A percentile compares a stretch with the other conserved stretches of the same genome.
phyloP scores from a whole-genome alignment of 768 basidiomycete species.

The Guyanaporus albipodus region DNA sequence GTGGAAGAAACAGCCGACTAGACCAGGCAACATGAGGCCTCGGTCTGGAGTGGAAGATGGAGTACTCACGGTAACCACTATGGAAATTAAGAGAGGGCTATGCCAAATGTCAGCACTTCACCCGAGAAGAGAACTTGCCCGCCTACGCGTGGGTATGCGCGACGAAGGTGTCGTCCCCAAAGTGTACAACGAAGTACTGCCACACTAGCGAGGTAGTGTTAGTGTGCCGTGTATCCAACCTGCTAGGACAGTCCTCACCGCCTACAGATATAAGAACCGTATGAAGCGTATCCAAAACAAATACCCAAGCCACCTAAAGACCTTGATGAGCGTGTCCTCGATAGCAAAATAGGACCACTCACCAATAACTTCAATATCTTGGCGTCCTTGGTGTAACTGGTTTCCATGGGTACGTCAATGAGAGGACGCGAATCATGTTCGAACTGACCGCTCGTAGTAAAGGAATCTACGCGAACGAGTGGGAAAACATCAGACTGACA shows the following conservation, averaged over 20 bases:
- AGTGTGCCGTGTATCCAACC: not conserved
- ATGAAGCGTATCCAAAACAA: conserved; percentile 17
- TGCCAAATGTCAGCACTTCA: conserved; percentile 4
- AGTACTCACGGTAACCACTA: conserved; percentile 20
- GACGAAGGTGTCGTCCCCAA: conserved; percentile 16
- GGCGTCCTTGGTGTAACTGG: conserved; percentile 14
- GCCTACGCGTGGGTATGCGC: conserved; percentile 18
- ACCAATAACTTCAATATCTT: conserved; percentile 16
- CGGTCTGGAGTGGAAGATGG: not conserved
- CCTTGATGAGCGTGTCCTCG: not conserved
- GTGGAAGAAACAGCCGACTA: conserved; percentile 20
- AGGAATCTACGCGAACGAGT: conserved; percentile 15
- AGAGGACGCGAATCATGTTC: not conserved
- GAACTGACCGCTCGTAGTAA: conserved; percentile 24
- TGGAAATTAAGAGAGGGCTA: conserved; percentile 20
- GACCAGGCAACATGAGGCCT: conserved; percentile 11
- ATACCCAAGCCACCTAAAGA: conserved; percentile 21
- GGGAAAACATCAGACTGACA: not conserved
- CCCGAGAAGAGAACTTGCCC: conserved; percentile 4
- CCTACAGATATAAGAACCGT: conserved; percentile 16
- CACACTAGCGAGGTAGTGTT: conserved; percentile 14
- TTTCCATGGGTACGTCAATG: conserved; percentile 1
- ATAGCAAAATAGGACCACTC: not conserved
- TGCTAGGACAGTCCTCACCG: conserved; percentile 6
- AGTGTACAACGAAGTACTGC: conserved; percentile 22